Base-by-base conservation (phyloP, 257 asterid species). In the Solanum piurae region DNA sequence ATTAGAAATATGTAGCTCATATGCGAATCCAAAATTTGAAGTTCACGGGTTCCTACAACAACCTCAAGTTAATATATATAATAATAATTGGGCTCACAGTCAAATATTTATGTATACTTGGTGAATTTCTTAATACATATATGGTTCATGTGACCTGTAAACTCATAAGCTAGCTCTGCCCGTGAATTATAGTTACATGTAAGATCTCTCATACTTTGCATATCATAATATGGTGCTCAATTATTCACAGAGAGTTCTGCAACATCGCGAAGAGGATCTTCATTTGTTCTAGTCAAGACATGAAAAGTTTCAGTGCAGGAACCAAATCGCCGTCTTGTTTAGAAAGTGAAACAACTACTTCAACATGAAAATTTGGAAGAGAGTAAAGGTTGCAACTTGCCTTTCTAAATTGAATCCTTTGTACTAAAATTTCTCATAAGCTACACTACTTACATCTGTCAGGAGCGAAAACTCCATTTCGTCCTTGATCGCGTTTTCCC, bases 271-370 rank as follows among this genome's bases (percentile, higher is more conserved):
- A 95, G 71, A 92, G 93, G 90, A 95, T 96, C 60, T 91, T 93
- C 91, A 95, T 96, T 46, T 95, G 96, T 89, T 91, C 94, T 20
- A 92, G 95, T 90, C 98, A 93, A 88, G 97, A 93, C 12, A 95
- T 93, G 84, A 96, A 93, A 94, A 95, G 91, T 90, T 94, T 93
- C 98, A 89, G 89, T 49, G 93, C 95, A 46, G 93, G 91, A 52
- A 92, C 79, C 91, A 92, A 93, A 88, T 94, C 93, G 83, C 85
- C 84, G 60, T 86, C 91, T 23, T 71, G 77, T 71, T 89, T 92
- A 62, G 83, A 88, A 55, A 92, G 93, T 77, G 88, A 92, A 40
- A 95, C 93, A 84, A 92, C 82, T 21, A 8, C 52, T 74, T 74
- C 82, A 36, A 10, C 82, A 36, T 74, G 52, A 36, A 74, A 74